Evolutionary conservation across 1,284 basidiomycete genomes (phyloP).

Genomic region (Tilletia horrida): DNA sequence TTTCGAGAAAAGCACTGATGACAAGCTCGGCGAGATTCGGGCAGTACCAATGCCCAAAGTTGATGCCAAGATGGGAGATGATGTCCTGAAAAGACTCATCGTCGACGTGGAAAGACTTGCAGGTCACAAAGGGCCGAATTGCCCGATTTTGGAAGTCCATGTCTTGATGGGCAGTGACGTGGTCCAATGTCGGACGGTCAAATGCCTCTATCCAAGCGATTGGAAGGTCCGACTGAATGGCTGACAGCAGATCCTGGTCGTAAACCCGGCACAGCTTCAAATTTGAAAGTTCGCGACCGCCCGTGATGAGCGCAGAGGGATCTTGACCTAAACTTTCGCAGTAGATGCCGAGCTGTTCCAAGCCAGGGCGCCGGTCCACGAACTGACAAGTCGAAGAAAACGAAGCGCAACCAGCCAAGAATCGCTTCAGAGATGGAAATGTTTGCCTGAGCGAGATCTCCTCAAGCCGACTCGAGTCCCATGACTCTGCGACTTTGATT

Average conservation of each 20-base stretch:
- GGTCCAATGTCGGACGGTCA: too few species aligned
- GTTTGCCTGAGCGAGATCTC: neutral
- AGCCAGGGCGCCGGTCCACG: neutral
- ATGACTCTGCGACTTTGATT: neutral
- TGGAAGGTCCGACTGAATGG: too few species aligned
- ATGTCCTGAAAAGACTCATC: neutral
- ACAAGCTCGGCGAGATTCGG: conserved; percentile 1
- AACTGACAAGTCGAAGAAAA: neutral
- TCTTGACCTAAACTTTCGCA: too few species aligned
- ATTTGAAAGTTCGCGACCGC: too few species aligned
- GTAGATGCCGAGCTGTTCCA: too few species aligned
- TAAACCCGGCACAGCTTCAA: too few species aligned
- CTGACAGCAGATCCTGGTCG: too few species aligned
- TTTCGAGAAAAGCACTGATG: neutral
- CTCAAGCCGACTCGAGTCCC: neutral
- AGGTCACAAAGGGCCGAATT: neutral
- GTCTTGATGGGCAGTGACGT: too few species aligned
- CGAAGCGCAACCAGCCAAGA: neutral
- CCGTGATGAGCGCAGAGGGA: too few species aligned
- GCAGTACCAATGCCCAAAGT: too few species aligned
- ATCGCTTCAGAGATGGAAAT: neutral
- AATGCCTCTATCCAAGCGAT: too few species aligned
- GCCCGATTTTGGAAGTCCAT: too few species aligned
- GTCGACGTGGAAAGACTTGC: neutral
- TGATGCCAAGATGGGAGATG: neutral